Evolutionary conservation across 1,284 basidiomycete genomes (phyloP), one percentile per base, ranked within the genome.

Genomic region (Marasmius sp.): DNA sequence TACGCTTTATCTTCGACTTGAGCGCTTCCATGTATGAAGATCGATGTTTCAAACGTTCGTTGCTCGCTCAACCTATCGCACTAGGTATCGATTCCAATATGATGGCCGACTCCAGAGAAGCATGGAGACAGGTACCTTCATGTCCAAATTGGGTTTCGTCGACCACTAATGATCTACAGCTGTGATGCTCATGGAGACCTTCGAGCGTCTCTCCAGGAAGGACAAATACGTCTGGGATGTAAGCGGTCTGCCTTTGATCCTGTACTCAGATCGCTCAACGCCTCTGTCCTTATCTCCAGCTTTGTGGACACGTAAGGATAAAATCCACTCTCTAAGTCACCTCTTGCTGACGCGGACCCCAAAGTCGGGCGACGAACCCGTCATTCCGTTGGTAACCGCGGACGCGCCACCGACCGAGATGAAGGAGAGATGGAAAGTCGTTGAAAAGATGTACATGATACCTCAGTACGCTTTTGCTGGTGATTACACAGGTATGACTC

Each of bases 161-260:
- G 43, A 43, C 57, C 18, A 36, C 41, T 9, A 34, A 48, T 41
- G 50, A 33, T 63, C 6, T 27, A 12, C 59, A 87, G 86, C 85
- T 36, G 85, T 84, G 7, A 89, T 88, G 87, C 70, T 88, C 49
- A 88, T 89, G 86, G 87, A 88, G 67, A 86, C 84, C 1, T 88
- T 89, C 67, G 80, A 84, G 57, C 80, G 81, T 9, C 73, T 89
- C 10, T 82, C 83, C 5, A 71, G 84, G 55, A 87, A 87, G 69
- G 86, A 88, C 65, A 89, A 88, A 71, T 89, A 86, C 69, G 82
- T 84, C 10, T 89, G 87, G 87, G 87, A 89, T 79, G 87, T 88
- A 65, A 75, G 85, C 4, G 34, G 77, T 16, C 12, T 45, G 16
- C 36, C 1, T 56, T 41, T 18, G 7, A 59, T 58, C 34, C 57